Conservation (phyloP, 768 basidiomycete species). For the Xerocomellus chrysenteron region DNA sequence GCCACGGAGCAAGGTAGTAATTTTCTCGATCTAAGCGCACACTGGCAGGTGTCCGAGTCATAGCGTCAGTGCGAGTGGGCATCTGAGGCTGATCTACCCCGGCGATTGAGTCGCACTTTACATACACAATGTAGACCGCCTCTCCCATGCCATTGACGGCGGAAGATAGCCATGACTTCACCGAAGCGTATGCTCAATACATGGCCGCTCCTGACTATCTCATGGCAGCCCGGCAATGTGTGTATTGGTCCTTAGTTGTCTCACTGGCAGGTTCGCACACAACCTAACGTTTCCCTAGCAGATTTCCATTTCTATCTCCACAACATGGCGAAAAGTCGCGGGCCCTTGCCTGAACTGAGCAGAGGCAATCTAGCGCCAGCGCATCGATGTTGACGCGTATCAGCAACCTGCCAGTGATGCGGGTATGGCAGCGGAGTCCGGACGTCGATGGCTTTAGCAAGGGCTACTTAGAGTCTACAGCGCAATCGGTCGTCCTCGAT, state of each 20-base stretch:
- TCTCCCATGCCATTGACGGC: constrained; percentile 85
- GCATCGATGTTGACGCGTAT: background rate
- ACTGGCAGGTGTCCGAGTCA: too few relatives aligned
- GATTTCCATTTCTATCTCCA: too few relatives aligned
- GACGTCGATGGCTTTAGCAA: background rate
- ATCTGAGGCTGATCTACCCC: background rate
- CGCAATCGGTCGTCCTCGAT: constrained; percentile 15
- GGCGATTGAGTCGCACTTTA: background rate
- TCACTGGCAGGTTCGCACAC: background rate
- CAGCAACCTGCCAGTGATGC: background rate
- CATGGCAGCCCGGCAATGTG: constrained; percentile 81
- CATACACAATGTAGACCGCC: constrained; percentile 53
- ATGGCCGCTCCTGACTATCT: constrained; percentile 95
- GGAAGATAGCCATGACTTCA: constrained; percentile 87
- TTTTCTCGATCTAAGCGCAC: constrained; percentile 13
- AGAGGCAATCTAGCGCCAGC: constrained; percentile 7
- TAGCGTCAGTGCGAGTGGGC: background rate
- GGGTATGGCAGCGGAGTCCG: background rate
- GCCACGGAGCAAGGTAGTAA: background rate
- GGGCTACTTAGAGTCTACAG: background rate
- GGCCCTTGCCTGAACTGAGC: constrained; percentile 16
- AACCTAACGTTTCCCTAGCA: background rate
- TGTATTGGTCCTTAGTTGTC: constrained; percentile 22
- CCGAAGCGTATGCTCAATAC: constrained; percentile 89
- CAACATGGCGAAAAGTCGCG: constrained; percentile 17